A percentile compares a stretch with the other conserved stretches of the same genome.
phyloP scores from a whole-genome alignment of 495 filamentous ascomycete species.

The Tuber borchii region DNA sequence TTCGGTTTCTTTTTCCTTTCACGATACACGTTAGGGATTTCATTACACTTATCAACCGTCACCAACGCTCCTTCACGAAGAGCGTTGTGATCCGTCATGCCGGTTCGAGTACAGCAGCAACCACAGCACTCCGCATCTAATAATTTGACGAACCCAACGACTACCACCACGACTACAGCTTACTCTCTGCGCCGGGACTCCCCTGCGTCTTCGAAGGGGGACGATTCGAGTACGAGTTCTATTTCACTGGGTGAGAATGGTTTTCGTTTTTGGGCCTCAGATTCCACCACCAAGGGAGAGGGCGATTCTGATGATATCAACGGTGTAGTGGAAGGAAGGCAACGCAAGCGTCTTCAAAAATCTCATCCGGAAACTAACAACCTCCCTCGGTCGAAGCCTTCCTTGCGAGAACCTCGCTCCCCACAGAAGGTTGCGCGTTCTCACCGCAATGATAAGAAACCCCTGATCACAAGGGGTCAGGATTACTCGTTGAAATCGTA shows the following conservation, averaged over 20 bases:
- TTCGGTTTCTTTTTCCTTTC: neutral
- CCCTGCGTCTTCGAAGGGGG: conserved; percentile 39
- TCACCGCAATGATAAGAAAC: conserved; percentile 36
- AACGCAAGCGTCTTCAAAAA: conserved; percentile 41
- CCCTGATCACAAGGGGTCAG: conserved; percentile 27
- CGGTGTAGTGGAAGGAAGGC: conserved; percentile 37
- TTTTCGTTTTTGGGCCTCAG: conserved; percentile 11
- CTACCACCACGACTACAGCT: conserved; percentile 33
- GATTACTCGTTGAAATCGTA: conserved; percentile 40
- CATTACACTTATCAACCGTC: conserved; percentile 10
- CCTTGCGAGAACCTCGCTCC: conserved; percentile 37
- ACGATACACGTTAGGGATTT: neutral
- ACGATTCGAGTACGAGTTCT: conserved; percentile 41
- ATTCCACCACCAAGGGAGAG: conserved; percentile 14
- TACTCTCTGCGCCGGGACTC: conserved; percentile 39
- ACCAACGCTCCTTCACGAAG: conserved; percentile 25
- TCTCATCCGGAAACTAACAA: conserved; percentile 33
- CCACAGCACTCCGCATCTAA: conserved; percentile 36
- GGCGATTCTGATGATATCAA: conserved; percentile 29
- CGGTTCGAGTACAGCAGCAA: conserved; percentile 41
- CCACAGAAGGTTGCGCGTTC: conserved; percentile 31
- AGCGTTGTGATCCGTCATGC: conserved; percentile 38
- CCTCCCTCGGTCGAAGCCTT: conserved; percentile 36
- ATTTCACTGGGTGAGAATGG: conserved; percentile 40
- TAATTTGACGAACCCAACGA: conserved; percentile 37